Evolutionary conservation across 805 yeast species (phyloP).

Genomic region (Wilhelminamyces savonicus): DNA sequence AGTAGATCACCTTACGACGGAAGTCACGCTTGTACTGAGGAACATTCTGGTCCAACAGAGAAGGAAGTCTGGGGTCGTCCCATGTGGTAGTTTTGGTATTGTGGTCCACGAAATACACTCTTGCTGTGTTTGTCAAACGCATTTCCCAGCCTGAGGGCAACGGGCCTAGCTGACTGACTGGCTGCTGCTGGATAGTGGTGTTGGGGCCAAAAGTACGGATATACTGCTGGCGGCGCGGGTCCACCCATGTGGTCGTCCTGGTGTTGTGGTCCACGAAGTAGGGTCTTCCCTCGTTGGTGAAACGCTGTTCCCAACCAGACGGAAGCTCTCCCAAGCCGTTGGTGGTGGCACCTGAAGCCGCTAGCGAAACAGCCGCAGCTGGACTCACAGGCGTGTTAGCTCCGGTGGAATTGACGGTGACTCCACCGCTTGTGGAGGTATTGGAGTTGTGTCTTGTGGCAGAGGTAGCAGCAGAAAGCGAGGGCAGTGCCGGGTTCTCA

Average conservation of each 20-base stretch:
- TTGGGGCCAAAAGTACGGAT: constrained; percentile 89
- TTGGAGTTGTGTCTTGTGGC: constrained; percentile 4
- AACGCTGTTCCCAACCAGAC: constrained; percentile 98
- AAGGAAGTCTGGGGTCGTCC: constrained; percentile 99
- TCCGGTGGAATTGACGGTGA: constrained; percentile 40
- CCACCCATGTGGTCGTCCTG: constrained; percentile 99
- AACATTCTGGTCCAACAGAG: constrained; percentile 94
- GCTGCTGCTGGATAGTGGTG: constrained; percentile 95
- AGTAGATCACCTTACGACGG: constrained; percentile 93
- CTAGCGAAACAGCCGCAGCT: constrained; percentile 62
- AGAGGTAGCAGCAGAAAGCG: constrained; percentile 17
- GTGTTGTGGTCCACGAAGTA: constrained; percentile 98
- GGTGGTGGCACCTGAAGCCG: constrained; percentile 82
- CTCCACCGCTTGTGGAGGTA: constrained; percentile 35
- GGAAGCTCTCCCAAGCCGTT: constrained; percentile 97
- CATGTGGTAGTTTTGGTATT: constrained; percentile 98
- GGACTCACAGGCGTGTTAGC: constrained; percentile 51
- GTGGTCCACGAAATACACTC: constrained; percentile 98
- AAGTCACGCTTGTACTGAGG: constrained; percentile 99
- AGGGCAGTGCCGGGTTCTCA: constrained; percentile 31
- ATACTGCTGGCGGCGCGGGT: constrained; percentile 97
- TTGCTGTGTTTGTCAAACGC: constrained; percentile 97
- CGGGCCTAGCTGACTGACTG: constrained; percentile 96
- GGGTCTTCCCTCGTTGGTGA: constrained; percentile 97
- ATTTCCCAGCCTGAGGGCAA: constrained; percentile 99